These are phyloP conservation scores for Penicillium hesseltinei DNA, from an alignment of 2,329 filamentous ascomycete genomes.

Conservation along the genomic window DNA sequence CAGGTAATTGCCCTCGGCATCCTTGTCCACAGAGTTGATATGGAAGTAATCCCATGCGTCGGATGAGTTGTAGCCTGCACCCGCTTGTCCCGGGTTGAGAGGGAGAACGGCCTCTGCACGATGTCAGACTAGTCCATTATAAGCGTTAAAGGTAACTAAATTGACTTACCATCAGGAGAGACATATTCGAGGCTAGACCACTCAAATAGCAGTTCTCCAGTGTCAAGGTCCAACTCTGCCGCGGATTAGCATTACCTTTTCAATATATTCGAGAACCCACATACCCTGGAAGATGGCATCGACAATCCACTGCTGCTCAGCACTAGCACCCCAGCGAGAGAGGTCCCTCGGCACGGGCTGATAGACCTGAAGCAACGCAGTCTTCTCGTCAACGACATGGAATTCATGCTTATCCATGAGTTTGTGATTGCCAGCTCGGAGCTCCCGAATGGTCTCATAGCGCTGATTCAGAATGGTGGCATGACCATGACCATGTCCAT, in stretches of 20 bases:
- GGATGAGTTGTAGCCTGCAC: slow-evolving; percentile 37
- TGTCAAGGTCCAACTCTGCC: slow-evolving; percentile 49
- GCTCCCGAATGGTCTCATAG: slow-evolving; percentile 55
- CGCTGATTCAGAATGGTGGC: slow-evolving; percentile 53
- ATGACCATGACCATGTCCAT: slow-evolving; percentile 39
- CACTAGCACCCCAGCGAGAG: slow-evolving; percentile 46
- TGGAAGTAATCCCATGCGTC: slow-evolving; percentile 54
- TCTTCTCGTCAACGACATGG: slow-evolving; percentile 52
- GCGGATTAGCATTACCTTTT: not conserved
- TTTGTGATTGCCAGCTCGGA: slow-evolving; percentile 50
- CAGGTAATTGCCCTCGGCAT: slow-evolving; percentile 46
- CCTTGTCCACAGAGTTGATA: slow-evolving; percentile 47
- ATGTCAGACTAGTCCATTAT: too few relatives aligned
- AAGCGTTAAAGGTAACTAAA: too few relatives aligned
- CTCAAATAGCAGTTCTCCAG: slow-evolving; percentile 15
- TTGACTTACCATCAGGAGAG: too few relatives aligned
- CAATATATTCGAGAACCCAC: slow-evolving; percentile 13
- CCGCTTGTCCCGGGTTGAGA: slow-evolving; percentile 47
- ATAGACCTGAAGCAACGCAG: slow-evolving; percentile 55
- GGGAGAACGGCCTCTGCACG: slow-evolving; percentile 27
- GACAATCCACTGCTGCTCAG: slow-evolving; percentile 57
- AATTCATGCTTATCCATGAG: slow-evolving; percentile 58
- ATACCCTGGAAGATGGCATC: slow-evolving; percentile 55
- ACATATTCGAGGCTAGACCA: too few relatives aligned
- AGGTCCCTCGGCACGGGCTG: slow-evolving; percentile 51